Percentiles rank a stretch among this genome's conserved stretches.
Evolutionary conservation across 2,329 filamentous ascomycete species (phyloP).

Genomic region (Neopestalotiopsis clavispora): DNA sequence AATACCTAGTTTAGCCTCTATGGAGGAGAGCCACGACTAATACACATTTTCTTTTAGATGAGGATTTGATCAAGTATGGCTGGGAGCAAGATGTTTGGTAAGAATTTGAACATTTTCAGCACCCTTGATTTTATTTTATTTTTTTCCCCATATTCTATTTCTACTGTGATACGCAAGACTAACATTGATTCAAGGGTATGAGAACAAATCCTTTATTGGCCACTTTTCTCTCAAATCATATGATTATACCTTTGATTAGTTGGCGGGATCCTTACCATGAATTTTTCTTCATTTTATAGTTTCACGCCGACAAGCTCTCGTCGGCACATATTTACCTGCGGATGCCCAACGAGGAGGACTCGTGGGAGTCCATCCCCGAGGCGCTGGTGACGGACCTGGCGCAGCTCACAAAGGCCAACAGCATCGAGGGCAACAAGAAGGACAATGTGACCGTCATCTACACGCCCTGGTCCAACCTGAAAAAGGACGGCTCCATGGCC

Average conservation of each 20-base stretch:
- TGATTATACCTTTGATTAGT: constrained; percentile 4
- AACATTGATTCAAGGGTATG: constrained; percentile 10
- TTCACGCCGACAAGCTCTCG: constrained; percentile 96
- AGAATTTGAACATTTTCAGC: constrained; percentile 32
- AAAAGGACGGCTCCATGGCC: constrained; percentile 95
- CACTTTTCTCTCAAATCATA: neutral
- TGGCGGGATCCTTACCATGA: neutral
- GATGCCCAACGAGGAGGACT: constrained; percentile 70
- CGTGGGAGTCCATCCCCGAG: constrained; percentile 82
- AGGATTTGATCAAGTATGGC: constrained; percentile 93
- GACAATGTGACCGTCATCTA: constrained; percentile 97
- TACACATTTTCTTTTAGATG: constrained; percentile 63
- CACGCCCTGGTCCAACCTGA: constrained; percentile 95
- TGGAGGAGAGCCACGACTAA: neutral
- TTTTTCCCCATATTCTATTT: constrained; percentile 28
- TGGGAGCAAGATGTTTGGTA: constrained; percentile 97
- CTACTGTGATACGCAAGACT: constrained; percentile 11
- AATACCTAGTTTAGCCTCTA: neutral
- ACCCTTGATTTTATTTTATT: neutral
- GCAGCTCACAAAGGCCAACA: constrained; percentile 98
- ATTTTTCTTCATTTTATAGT: constrained; percentile 53
- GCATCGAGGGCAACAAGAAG: constrained; percentile 99
- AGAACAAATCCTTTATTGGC: neutral
- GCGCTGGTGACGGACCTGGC: constrained; percentile 84
- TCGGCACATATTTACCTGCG: constrained; percentile 96